A percentile compares a stretch with the other conserved stretches of the same genome.
Evolutionary conservation across 73 alveolate genomes (phyloP).

Genomic region (Paramecium octaurelia): DNA sequence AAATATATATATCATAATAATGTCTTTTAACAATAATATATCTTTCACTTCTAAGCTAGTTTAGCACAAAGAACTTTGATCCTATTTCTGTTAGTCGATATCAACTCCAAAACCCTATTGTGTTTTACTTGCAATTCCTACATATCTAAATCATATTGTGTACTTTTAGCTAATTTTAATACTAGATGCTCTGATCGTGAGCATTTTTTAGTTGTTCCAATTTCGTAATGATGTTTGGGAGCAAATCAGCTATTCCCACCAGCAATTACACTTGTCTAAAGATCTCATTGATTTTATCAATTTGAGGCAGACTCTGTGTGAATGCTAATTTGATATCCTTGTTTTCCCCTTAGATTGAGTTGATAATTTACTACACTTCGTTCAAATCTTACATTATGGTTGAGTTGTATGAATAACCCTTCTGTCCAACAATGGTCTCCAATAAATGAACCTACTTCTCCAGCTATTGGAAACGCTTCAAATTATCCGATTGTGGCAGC

Average conservation of each 20-base stretch:
- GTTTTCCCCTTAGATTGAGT: background rate
- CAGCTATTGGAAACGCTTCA: background rate
- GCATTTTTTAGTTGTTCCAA: constrained; percentile 32
- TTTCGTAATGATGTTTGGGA: background rate
- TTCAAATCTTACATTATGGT: background rate
- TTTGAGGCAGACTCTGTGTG: background rate
- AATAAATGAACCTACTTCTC: background rate
- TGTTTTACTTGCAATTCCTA: background rate
- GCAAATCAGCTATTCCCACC: constrained; percentile 6
- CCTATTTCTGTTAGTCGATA: background rate
- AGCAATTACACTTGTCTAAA: background rate
- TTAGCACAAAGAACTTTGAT: background rate
- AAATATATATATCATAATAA: too few species aligned
- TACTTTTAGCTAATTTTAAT: background rate
- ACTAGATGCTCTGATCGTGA: background rate
- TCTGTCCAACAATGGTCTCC: background rate
- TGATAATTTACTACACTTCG: background rate
- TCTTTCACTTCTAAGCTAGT: background rate
- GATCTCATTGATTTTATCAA: background rate
- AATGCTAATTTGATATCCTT: background rate
- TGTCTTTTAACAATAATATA: too few species aligned
- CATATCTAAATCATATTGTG: background rate
- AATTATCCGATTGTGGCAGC: background rate
- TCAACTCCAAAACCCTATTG: background rate
- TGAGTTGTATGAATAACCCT: background rate